These are phyloP conservation scores for Cadophora gregata DNA, from an alignment of 2,329 filamentous ascomycete genomes.

Conservation along the genomic window DNA sequence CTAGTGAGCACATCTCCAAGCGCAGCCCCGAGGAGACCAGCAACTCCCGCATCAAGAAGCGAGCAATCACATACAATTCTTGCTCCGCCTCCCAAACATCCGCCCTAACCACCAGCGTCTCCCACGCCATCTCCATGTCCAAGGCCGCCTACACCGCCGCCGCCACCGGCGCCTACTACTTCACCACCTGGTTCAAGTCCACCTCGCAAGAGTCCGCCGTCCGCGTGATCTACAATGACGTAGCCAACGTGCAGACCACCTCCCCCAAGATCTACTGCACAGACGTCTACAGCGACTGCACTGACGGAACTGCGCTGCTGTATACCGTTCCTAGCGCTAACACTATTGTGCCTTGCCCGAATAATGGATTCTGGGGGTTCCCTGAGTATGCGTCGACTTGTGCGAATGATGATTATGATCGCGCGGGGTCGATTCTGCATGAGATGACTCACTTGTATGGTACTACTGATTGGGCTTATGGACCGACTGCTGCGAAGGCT, in stretches of 20 bases:
- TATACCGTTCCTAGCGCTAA: constrained; percentile 37
- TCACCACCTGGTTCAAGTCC: constrained; percentile 38
- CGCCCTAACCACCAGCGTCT: constrained; percentile 31
- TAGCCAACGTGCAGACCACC: constrained; percentile 35
- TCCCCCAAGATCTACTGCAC: constrained; percentile 35
- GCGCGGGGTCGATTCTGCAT: constrained; percentile 34
- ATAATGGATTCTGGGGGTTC: constrained; percentile 38
- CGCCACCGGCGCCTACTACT: constrained; percentile 30
- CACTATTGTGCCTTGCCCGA: constrained; percentile 36
- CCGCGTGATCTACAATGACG: constrained; percentile 34
- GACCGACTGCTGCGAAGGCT: constrained; percentile 30
- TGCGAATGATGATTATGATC: constrained; percentile 36
- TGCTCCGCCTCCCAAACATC: constrained; percentile 31
- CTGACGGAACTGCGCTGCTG: constrained; percentile 34
- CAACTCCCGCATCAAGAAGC: constrained; percentile 35
- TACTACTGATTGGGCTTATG: constrained; percentile 38
- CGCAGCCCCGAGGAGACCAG: constrained; percentile 3
- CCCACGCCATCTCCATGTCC: constrained; percentile 34
- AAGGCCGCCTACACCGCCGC: constrained; percentile 36
- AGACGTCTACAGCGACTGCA: constrained; percentile 34
- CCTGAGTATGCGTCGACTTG: constrained; percentile 31
- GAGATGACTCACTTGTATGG: constrained; percentile 39
- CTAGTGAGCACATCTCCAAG: constrained; percentile 32
- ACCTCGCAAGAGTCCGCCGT: constrained; percentile 32
- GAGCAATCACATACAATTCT: constrained; percentile 32